phyloP scores from a whole-genome alignment of 2,329 filamentous ascomycete genomes.

The Pseudogymnoascus sp. region DNA sequence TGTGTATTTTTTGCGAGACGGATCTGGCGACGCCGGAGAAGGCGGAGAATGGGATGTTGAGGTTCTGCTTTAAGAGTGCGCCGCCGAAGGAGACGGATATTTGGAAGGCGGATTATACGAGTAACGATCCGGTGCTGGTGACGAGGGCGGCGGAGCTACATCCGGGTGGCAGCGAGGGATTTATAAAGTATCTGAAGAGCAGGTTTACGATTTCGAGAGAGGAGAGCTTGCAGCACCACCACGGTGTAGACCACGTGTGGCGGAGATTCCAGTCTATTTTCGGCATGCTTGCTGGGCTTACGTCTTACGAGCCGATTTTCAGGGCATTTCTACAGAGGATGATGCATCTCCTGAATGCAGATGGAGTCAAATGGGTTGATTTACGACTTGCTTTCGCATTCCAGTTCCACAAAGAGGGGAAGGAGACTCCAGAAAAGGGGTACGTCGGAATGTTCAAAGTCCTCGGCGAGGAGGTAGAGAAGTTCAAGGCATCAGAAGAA shows the following conservation, averaged over 20 bases:
- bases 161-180: conserved; percentile 65
- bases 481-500: conserved; percentile 64
- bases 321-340: conserved; percentile 66
- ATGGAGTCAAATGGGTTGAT: conserved; percentile 82
- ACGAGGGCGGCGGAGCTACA: conserved; percentile 63
- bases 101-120: conserved; percentile 59
- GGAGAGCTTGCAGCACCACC: conserved; percentile 72
- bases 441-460: conserved; percentile 64
- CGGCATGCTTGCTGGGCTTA: conserved; percentile 61
- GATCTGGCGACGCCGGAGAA: conserved; percentile 47
- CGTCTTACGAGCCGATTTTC: conserved; percentile 89
- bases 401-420: conserved; percentile 58
- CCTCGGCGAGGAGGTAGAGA: conserved; percentile 69
- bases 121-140: conserved; percentile 33
- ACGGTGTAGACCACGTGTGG: conserved; percentile 81
- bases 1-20: conserved; percentile 59
- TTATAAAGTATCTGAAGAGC: conserved; percentile 68
- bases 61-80: conserved; percentile 53
- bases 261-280: conserved; percentile 72
- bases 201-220: conserved; percentile 64
- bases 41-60: conserved; percentile 48
- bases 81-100: conserved; percentile 42
- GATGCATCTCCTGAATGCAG: conserved; percentile 63
- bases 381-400: conserved; percentile 68
- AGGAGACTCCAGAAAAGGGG: conserved; percentile 59